A percentile compares a stretch with the other conserved stretches of the same genome.
phyloP scores from a whole-genome alignment of 2,329 filamentous ascomycete species.

The Stagonosporopsis cucurbitacearum region DNA sequence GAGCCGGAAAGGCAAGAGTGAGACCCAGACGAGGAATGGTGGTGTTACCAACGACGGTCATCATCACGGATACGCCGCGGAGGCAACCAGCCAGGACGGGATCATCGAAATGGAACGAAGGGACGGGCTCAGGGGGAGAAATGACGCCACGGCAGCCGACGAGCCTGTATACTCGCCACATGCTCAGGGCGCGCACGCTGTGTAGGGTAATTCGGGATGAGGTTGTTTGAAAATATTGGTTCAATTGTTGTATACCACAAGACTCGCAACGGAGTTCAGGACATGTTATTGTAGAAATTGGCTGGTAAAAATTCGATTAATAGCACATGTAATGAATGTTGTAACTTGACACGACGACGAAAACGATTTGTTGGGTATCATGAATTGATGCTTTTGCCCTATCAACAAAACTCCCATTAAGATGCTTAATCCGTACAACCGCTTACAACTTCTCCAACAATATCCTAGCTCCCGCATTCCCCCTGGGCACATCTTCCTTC shows the following conservation, averaged over 20 bases:
- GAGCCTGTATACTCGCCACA: constrained; percentile 8
- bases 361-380: constrained; percentile 6
- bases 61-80: constrained; percentile 5
- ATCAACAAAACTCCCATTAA: constrained; percentile 6
- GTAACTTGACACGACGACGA: not conserved
- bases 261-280: not conserved
- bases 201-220: not conserved
- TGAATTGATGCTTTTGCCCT: constrained; percentile 16
- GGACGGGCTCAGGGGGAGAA: constrained; percentile 1
- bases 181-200: constrained; percentile 3
- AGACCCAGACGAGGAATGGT: constrained; percentile 16
- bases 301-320: not conserved
- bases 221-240: not conserved
- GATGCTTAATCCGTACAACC: not conserved
- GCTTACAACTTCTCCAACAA: constrained; percentile 52
- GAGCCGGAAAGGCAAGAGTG: constrained; percentile 29
- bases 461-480: constrained; percentile 57
- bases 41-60: constrained; percentile 9
- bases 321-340: not conserved
- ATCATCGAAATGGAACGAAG: constrained; percentile 20
- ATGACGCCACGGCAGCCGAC: constrained; percentile 3
- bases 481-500: constrained; percentile 45
- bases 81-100: constrained; percentile 17
- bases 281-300: not conserved
- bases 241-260: not conserved